Evolutionary conservation across 169 alveolate genomes (phyloP).

Genomic region (Plasmodium gallinaceum): DNA sequence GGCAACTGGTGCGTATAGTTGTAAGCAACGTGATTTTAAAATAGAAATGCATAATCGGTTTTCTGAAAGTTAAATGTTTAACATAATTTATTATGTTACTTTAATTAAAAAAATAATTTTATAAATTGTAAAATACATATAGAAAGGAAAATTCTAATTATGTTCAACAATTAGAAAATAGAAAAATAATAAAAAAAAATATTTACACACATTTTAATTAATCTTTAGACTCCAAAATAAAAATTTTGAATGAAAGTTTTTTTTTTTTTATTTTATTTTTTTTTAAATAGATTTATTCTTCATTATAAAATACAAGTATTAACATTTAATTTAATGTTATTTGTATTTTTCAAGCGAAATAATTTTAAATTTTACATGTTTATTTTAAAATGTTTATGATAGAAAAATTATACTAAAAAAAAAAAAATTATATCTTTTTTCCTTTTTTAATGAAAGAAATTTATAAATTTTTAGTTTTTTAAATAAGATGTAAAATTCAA

Average conservation of each 20-base stretch:
- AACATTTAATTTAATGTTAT: constrained; percentile 10
- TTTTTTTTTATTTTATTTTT: constrained; percentile 21
- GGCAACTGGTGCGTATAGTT: constrained; percentile 65
- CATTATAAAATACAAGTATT: not conserved
- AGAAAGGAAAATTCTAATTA: constrained; percentile 35
- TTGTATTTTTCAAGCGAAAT: not conserved
- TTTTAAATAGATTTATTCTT: constrained; percentile 5
- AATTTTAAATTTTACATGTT: no score
- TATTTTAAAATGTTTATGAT: no score
- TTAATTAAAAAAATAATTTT: not conserved
- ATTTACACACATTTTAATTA: constrained; percentile 23
- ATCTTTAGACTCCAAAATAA: constrained; percentile 42
- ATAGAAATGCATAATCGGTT: constrained; percentile 45
- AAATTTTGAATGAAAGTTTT: constrained; percentile 5
- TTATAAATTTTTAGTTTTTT: constrained; percentile 7
- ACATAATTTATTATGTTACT: not conserved
- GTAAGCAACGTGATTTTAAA: constrained; percentile 53
- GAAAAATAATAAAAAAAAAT: constrained; percentile 12
- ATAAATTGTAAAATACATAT: constrained; percentile 14
- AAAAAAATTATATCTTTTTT: constrained; percentile 2
- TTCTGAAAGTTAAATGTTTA: not conserved
- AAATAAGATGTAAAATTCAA: constrained; percentile 39
- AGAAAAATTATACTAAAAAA: not conserved
- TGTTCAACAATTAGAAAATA: not conserved
- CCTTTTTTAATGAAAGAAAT: not conserved